Base-by-base conservation (phyloP, 2,329 filamentous ascomycete species). In the Xylaria sp. region DNA sequence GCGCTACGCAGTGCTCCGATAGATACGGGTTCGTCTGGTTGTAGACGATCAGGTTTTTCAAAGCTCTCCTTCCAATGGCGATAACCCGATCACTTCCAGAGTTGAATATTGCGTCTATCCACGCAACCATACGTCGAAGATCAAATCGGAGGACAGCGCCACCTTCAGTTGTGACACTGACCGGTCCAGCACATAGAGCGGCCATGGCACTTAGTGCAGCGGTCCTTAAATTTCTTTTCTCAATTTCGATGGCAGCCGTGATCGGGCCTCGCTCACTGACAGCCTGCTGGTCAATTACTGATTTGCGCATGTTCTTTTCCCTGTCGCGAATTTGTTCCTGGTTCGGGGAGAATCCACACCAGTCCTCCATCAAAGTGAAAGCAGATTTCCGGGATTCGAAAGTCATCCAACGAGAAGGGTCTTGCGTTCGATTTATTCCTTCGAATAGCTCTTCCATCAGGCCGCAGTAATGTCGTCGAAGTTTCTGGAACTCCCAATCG, bases 291-390 rank as follows among this genome's bases (percentile, higher is more conserved):
- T 95, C 90, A 43, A 97, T 90, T 73, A 96, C 86, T 2, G 92
- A 93, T 74, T 94, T 92, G 52, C 93, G 88, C 91, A 98, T 97
- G 43, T 89, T 92, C 70, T 97, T 92, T 80, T 98, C 94, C 70
- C 94, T 88, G 67, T 91, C 90, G 5, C 91, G 89, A 49, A 97
- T 92, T 72, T 97, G 92, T 15, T 83, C 86, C 78, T 97, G 94
- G 72, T 98, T 97, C 0, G 94, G 94, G 8, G 94, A 97, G 79
- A 97, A 98, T 2, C 96, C 96, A 78, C 96, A 99, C 97, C 97
- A 99, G 73, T 98, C 95, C 80, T 99, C 96, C 94, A 99, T 98
- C 57, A 99, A 83, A 0, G 94, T 91, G 78, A 99, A 99, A 0
- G 95, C 92, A 5, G 96, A 98, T 78, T 98, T 97, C 49, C 97